Conservation (phyloP, 805 yeast genomes). For the Metschnikowia reukaufii region DNA sequence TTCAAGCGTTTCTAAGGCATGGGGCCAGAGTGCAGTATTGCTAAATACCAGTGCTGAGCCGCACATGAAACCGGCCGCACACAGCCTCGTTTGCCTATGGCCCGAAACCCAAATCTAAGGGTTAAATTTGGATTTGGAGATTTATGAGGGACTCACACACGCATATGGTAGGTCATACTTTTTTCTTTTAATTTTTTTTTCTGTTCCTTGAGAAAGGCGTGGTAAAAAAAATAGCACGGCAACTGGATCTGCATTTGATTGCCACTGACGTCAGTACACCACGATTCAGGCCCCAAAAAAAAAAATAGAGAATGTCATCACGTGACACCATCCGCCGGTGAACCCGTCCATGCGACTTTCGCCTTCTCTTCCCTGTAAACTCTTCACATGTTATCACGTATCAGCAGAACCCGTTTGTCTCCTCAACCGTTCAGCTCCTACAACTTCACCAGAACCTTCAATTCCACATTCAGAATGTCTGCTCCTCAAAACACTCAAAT, state of each 20-base stretch:
- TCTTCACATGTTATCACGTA: conserved; percentile 13
- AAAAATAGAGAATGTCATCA: neutral
- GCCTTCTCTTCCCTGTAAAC: neutral
- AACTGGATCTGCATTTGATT: neutral
- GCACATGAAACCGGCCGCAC: conserved; percentile 6
- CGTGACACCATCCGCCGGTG: conserved; percentile 3
- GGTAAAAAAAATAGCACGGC: too few species aligned
- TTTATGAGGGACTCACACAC: neutral
- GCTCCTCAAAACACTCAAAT: conserved; percentile 43
- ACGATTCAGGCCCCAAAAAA: neutral
- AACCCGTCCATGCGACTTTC: conserved; percentile 6
- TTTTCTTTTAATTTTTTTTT: too few species aligned
- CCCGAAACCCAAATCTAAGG: neutral
- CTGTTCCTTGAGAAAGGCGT: too few species aligned
- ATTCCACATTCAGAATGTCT: conserved; percentile 28
- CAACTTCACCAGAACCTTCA: conserved; percentile 10
- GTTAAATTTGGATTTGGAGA: neutral
- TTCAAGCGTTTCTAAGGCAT: neutral
- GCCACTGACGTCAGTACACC: conserved; percentile 2
- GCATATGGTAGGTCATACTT: too few species aligned
- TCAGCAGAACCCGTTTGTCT: conserved; percentile 12
- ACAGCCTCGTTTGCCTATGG: conserved; percentile 5
- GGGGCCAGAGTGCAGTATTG: conserved; percentile 6
- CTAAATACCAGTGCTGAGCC: conserved; percentile 3
- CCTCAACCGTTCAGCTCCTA: conserved; percentile 11